Conservation (phyloP, 192 early-diverging fungal genomes). For the Podila verticillata region DNA sequence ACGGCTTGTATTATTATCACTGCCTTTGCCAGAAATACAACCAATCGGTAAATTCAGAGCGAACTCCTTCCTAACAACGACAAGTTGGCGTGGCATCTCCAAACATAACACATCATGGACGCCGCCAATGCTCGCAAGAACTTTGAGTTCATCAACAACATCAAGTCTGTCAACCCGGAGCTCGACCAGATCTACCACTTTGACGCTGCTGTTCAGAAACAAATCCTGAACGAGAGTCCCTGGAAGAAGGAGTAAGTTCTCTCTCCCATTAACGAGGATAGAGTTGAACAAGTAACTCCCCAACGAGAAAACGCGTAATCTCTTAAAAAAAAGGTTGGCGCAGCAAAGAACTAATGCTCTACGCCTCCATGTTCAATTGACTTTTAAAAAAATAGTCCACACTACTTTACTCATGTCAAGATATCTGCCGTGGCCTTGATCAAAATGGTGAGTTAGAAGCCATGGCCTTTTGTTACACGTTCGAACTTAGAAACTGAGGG, state of each 20-base stretch:
- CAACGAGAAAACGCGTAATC: background rate
- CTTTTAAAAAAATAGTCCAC: constrained; percentile 61
- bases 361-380: background rate
- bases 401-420: constrained; percentile 87
- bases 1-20: no score
- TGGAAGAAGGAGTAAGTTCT: constrained; percentile 84
- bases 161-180: constrained; percentile 68
- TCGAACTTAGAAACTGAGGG: background rate
- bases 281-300: background rate
- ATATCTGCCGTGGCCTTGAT: constrained; percentile 96
- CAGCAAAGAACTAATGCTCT: background rate
- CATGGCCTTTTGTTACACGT: background rate
- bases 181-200: constrained; percentile 86
- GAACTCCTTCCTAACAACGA: no score
- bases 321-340: background rate
- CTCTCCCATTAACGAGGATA: background rate
- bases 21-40: no score
- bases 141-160: constrained; percentile 82
- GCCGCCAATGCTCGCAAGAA: constrained; percentile 61
- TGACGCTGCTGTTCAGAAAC: constrained; percentile 74
- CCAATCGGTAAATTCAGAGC: no score
- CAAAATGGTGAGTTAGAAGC: constrained; percentile 82
- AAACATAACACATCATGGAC: constrained; percentile 46
- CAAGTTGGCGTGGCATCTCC: background rate
- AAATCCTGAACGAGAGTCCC: constrained; percentile 69